These are phyloP conservation scores for Ambrosia artemisiifolia DNA, from an alignment of 129 eudicot genomes.

Conservation along the genomic window DNA sequence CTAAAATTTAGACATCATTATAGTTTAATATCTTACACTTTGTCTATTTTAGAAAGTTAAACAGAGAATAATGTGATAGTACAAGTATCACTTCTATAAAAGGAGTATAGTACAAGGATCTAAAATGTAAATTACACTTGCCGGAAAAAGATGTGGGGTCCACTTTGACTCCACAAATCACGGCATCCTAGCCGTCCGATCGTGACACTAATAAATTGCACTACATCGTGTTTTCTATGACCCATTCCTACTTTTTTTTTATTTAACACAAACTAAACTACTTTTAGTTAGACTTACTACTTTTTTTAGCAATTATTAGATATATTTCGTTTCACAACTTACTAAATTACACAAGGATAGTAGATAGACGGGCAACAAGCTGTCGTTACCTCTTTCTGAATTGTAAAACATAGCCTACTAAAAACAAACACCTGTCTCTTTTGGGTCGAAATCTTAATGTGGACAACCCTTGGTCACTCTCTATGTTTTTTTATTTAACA, in stretches of 20 bases:
- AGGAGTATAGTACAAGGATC: conserved; percentile 25
- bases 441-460: too few species aligned
- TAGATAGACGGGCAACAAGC: too few species aligned
- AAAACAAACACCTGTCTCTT: too few species aligned
- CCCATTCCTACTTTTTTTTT: neutral
- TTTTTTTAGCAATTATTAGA: too few species aligned
- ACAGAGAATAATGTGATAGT: conserved; percentile 17
- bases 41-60: neutral
- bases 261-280: too few species aligned
- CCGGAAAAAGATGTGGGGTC: neutral
- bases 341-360: too few species aligned
- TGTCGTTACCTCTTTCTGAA: too few species aligned
- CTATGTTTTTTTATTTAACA: too few species aligned
- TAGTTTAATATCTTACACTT: neutral
- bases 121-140: conserved; percentile 22
- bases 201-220: conserved; percentile 6
- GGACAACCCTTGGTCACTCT: too few species aligned
- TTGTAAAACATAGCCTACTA: too few species aligned
- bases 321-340: too few species aligned
- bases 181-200: conserved; percentile 38
- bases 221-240: neutral
- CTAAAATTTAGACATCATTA: neutral
- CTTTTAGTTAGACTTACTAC: too few species aligned
- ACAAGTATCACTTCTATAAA: conserved; percentile 25
- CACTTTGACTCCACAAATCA: conserved; percentile 30